Percentiles rank a stretch among this genome's conserved stretches.
Conservation (phyloP, 495 filamentous ascomycete species). For the Cudoniella acicularis region DNA sequence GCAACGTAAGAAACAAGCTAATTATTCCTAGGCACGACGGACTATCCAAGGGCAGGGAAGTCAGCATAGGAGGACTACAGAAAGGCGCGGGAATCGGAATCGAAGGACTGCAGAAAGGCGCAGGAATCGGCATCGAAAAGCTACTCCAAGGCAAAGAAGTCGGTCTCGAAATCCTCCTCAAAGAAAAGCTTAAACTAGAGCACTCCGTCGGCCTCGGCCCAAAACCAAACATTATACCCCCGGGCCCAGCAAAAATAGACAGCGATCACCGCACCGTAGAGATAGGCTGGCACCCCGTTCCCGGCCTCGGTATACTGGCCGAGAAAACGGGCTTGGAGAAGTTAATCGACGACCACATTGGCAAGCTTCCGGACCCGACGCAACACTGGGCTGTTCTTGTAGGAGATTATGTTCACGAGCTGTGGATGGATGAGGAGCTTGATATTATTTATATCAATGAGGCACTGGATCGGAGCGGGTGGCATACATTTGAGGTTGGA, state of each 20-base stretch:
- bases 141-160: too few species aligned
- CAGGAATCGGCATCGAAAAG: too few species aligned
- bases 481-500: constrained; percentile 39
- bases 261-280: constrained; percentile 30
- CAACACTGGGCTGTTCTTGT: constrained; percentile 48
- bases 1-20: neutral
- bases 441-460: constrained; percentile 45
- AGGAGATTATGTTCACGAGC: constrained; percentile 41
- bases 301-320: constrained; percentile 38
- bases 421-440: constrained; percentile 40
- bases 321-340: constrained; percentile 38
- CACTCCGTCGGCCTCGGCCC: constrained; percentile 39
- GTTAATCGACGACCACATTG: constrained; percentile 37
- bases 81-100: too few species aligned
- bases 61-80: constrained; percentile 23
- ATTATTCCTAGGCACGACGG: constrained; percentile 7
- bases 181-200: constrained; percentile 34
- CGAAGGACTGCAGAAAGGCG: too few species aligned
- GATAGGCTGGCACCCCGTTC: constrained; percentile 47
- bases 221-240: constrained; percentile 39
- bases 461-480: constrained; percentile 28
- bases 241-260: constrained; percentile 27
- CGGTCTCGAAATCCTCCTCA: too few species aligned
- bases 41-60: constrained; percentile 12
- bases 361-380: constrained; percentile 43